Evolutionary conservation across 2,329 filamentous ascomycete species (phyloP).

Genomic region (Penicillium sp.): DNA sequence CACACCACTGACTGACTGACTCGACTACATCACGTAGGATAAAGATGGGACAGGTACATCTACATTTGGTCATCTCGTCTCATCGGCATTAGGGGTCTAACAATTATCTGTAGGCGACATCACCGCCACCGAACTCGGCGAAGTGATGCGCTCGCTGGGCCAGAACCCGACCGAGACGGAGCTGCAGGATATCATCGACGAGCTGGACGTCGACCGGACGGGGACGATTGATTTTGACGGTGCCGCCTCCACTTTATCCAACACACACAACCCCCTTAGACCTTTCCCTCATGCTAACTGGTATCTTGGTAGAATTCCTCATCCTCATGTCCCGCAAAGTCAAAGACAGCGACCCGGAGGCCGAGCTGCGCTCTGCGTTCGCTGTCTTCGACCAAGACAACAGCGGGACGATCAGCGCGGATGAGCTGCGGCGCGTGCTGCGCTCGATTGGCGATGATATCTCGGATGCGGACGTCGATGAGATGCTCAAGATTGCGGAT

Average conservation of each 20-base stretch:
- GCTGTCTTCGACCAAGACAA: conserved; percentile 1
- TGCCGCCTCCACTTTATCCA: background rate
- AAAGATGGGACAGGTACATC: conserved; percentile 4
- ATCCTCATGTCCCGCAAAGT: conserved; percentile 8
- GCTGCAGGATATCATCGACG: conserved; percentile 3
- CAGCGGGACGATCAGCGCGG: background rate
- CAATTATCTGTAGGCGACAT: background rate
- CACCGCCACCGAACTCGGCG: conserved; percentile 3
- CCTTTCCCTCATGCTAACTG: background rate
- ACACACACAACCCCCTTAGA: background rate
- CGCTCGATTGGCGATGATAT: background rate
- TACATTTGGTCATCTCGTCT: background rate
- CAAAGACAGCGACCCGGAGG: conserved; percentile 1
- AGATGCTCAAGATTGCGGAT: background rate
- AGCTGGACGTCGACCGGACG: conserved; percentile 1
- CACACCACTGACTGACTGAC: background rate
- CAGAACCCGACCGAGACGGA: conserved; percentile 3
- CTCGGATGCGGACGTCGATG: background rate
- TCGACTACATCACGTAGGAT: background rate
- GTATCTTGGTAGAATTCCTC: background rate
- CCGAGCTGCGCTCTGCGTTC: conserved; percentile 3
- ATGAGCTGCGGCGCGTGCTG: background rate
- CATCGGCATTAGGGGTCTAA: background rate
- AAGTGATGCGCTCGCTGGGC: conserved; percentile 2
- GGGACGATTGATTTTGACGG: conserved; percentile 8